These are phyloP conservation scores for Aotearoamyces nothofagi DNA, from an alignment of 2,329 filamentous ascomycete species.

Conservation along the genomic window DNA sequence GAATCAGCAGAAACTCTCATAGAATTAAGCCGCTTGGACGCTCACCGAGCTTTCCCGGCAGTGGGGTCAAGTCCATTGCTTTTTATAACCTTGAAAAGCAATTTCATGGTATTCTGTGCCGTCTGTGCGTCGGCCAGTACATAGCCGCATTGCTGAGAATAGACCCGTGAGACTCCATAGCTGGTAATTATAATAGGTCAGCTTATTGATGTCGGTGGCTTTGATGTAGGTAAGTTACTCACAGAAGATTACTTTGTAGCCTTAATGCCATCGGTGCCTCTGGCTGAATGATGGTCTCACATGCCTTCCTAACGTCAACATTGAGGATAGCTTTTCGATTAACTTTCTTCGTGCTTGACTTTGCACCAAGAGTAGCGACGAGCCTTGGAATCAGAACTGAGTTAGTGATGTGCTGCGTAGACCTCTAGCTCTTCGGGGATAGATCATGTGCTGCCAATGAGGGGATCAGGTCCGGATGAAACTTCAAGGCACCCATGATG, in stretches of 20 bases:
- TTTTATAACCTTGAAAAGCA: conserved; percentile 43
- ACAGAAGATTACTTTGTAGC: conserved; percentile 78
- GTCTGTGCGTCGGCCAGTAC: conserved; percentile 68
- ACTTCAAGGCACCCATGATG: too few relatives aligned
- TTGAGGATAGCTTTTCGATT: conserved; percentile 76
- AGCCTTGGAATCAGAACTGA: conserved; percentile 44
- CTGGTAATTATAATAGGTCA: conserved; percentile 20
- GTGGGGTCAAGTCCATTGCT: conserved; percentile 50
- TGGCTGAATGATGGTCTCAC: conserved; percentile 72
- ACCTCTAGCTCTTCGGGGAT: too few relatives aligned
- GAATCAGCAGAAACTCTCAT: conserved; percentile 3
- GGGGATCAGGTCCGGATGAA: too few relatives aligned
- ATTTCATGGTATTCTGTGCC: conserved; percentile 57
- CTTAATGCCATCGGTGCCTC: conserved; percentile 80
- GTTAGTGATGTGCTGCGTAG: conserved; percentile 4
- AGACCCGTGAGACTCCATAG: conserved; percentile 74
- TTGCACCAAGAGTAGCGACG: conserved; percentile 72
- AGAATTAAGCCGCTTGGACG: conserved; percentile 1
- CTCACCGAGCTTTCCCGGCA: conserved; percentile 58
- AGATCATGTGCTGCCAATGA: too few relatives aligned
- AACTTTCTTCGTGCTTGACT: conserved; percentile 55
- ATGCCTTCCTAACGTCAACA: conserved; percentile 77
- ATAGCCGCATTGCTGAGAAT: conserved; percentile 75
- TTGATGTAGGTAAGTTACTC: too few relatives aligned
- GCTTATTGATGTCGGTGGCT: too few relatives aligned